phyloP scores from a whole-genome alignment of 2,329 filamentous ascomycete species.

The Colletotrichum spaethianum region DNA sequence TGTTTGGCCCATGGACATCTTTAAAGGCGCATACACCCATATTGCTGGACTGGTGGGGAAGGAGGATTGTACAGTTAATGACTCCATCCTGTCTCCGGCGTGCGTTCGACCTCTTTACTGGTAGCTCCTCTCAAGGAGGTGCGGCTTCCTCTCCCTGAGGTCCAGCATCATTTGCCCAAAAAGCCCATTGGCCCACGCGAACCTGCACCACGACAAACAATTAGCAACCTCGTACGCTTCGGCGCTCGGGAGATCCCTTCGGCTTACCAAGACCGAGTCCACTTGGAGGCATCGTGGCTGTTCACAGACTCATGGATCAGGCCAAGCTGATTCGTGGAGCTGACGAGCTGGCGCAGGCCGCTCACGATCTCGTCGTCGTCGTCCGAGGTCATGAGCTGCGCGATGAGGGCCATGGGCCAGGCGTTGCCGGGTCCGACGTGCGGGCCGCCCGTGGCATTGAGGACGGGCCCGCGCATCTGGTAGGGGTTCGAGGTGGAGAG shows the following conservation, averaged over 20 bases:
- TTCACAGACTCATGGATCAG: conserved; percentile 87
- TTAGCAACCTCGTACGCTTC: neutral
- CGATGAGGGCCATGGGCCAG: conserved; percentile 90
- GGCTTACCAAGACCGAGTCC: conserved; percentile 61
- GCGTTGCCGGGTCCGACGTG: conserved; percentile 76
- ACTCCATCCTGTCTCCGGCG: neutral
- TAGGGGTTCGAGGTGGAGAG: conserved; percentile 81
- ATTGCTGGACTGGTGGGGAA: neutral
- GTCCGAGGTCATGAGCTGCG: conserved; percentile 83
- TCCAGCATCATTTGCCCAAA: conserved; percentile 88
- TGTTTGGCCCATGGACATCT: neutral
- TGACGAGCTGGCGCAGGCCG: conserved; percentile 75
- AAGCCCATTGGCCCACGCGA: conserved; percentile 91
- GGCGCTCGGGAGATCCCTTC: neutral
- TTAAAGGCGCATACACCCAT: neutral
- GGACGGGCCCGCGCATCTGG: conserved; percentile 69
- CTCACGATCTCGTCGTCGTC: conserved; percentile 80
- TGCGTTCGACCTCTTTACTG: conserved; percentile 49
- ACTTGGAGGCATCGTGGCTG: conserved; percentile 67
- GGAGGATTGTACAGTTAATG: neutral
- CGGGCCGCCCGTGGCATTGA: conserved; percentile 67
- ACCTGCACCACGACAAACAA: conserved; percentile 67
- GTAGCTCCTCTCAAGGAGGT: conserved; percentile 68
- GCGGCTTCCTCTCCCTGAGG: conserved; percentile 79
- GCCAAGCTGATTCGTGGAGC: conserved; percentile 79